Percentiles rank a stretch among this genome's conserved stretches.
phyloP scores from a whole-genome alignment of 805 yeast genomes.

The Candida caryicola region DNA sequence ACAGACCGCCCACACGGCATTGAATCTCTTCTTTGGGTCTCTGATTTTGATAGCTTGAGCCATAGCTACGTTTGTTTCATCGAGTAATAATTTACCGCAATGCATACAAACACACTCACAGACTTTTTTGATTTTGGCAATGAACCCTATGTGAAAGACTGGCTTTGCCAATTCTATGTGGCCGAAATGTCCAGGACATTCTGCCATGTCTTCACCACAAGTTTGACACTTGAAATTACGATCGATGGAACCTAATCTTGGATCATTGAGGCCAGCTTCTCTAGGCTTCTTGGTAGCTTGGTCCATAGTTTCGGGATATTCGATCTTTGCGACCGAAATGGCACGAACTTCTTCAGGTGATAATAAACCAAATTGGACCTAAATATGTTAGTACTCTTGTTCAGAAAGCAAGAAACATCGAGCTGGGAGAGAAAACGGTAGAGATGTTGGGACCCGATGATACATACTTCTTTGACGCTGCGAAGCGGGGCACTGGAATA shows the following conservation, averaged over 20 bases:
- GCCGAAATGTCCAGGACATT: conserved; percentile 99
- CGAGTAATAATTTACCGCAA: conserved; percentile 91
- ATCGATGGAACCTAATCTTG: conserved; percentile 94
- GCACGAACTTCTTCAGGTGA: conserved; percentile 97
- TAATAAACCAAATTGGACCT: conserved; percentile 93
- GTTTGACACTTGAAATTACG: conserved; percentile 98
- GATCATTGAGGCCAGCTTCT: conserved; percentile 96
- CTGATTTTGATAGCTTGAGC: conserved; percentile 84
- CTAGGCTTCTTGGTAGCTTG: conserved; percentile 92
- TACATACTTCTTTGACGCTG: conserved; percentile 86
- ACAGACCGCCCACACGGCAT: conserved; percentile 93
- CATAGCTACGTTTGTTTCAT: conserved; percentile 77
- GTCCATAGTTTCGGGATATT: conserved; percentile 99
- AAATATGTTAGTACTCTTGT: conserved; percentile 17
- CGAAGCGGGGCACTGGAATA: conserved; percentile 98
- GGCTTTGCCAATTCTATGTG: conserved; percentile 98
- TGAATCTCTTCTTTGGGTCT: conserved; percentile 94
- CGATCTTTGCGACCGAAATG: conserved; percentile 95
- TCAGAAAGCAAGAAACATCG: background rate
- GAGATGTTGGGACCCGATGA: conserved; percentile 1
- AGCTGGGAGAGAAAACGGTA: background rate
- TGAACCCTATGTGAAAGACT: conserved; percentile 96
- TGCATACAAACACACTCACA: conserved; percentile 98
- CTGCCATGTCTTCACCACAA: conserved; percentile 98
- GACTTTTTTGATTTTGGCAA: conserved; percentile 88